Percentiles rank a stretch among this genome's conserved stretches.
Evolutionary conservation across 2,329 filamentous ascomycete genomes (phyloP).

Genomic region (Gaeumannomyces sp.): DNA sequence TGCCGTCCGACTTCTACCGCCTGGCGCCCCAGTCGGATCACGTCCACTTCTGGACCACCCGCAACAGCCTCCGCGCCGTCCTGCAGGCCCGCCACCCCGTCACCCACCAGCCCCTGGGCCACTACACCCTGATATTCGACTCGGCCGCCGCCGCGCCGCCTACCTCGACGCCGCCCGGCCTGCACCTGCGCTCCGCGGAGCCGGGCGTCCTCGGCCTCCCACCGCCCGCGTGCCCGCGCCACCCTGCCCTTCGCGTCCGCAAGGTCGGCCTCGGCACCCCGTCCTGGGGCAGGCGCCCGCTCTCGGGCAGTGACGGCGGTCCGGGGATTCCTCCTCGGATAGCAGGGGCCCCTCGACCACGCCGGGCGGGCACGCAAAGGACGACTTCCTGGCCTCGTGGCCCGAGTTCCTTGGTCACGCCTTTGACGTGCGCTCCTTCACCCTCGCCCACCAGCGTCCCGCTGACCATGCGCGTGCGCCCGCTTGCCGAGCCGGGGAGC

Average conservation of each 20-base stretch:
- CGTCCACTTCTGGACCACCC: slow-evolving; percentile 58
- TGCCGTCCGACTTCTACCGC: slow-evolving; percentile 65
- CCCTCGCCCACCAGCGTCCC: slow-evolving; percentile 36
- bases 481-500: slow-evolving; percentile 13
- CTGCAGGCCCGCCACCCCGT: slow-evolving; percentile 58
- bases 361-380: neutral
- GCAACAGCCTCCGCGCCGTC: slow-evolving; percentile 34
- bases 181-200: slow-evolving; percentile 31
- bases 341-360: neutral
- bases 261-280: slow-evolving; percentile 18
- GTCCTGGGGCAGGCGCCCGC: slow-evolving; percentile 26
- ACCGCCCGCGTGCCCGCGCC: slow-evolving; percentile 26
- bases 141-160: slow-evolving; percentile 49
- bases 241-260: slow-evolving; percentile 24
- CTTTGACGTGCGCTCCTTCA: slow-evolving; percentile 41
- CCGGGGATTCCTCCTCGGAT: slow-evolving; percentile 7
- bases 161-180: slow-evolving; percentile 52
- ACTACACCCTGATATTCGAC: slow-evolving; percentile 66
- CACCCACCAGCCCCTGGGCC: slow-evolving; percentile 56
- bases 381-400: neutral
- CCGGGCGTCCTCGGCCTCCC: slow-evolving; percentile 16
- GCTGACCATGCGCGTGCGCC: slow-evolving; percentile 14
- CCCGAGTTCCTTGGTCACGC: neutral
- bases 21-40: slow-evolving; percentile 49
- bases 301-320: slow-evolving; percentile 30